These are phyloP conservation scores for Entonaema liquescens DNA, from an alignment of 495 filamentous ascomycete genomes.

Conservation along the genomic window DNA sequence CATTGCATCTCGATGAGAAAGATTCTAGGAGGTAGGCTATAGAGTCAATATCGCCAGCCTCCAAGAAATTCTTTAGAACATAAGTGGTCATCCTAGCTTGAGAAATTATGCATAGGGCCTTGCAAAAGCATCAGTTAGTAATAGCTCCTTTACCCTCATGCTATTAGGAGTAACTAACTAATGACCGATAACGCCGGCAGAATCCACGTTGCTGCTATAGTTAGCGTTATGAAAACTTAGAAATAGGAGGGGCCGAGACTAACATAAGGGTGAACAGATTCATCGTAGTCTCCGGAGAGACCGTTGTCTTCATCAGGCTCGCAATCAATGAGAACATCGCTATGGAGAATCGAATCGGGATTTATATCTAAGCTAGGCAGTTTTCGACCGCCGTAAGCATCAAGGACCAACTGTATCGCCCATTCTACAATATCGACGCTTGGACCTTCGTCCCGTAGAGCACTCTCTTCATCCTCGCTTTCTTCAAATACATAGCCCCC, in stretches of 20 bases:
- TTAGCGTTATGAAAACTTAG: not conserved
- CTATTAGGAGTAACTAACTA: constrained; percentile 1
- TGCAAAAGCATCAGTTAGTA: not conserved
- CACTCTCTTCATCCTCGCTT: constrained; percentile 6
- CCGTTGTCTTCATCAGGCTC: constrained; percentile 8
- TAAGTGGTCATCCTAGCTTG: constrained; percentile 1
- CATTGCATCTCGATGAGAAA: constrained; percentile 4
- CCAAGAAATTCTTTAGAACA: not conserved
- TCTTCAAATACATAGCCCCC: not conserved
- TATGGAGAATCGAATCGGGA: constrained; percentile 9
- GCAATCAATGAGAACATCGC: constrained; percentile 7
- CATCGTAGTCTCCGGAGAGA: not conserved
- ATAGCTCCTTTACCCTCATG: not conserved
- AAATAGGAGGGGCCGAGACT: not conserved
- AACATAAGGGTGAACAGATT: not conserved
- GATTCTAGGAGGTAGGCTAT: constrained; percentile 7
- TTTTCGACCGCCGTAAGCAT: not conserved
- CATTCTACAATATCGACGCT: constrained; percentile 1
- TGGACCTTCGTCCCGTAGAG: not conserved
- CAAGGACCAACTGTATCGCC: not conserved
- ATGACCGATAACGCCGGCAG: constrained; percentile 13
- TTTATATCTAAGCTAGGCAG: not conserved
- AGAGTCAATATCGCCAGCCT: not conserved
- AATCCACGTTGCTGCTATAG: not conserved
- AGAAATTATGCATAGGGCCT: constrained; percentile 27